A percentile compares a stretch with the other conserved stretches of the same genome.
Conservation (phyloP, 2,329 filamentous ascomycete species). For the Pseudogymnoascus sp. region DNA sequence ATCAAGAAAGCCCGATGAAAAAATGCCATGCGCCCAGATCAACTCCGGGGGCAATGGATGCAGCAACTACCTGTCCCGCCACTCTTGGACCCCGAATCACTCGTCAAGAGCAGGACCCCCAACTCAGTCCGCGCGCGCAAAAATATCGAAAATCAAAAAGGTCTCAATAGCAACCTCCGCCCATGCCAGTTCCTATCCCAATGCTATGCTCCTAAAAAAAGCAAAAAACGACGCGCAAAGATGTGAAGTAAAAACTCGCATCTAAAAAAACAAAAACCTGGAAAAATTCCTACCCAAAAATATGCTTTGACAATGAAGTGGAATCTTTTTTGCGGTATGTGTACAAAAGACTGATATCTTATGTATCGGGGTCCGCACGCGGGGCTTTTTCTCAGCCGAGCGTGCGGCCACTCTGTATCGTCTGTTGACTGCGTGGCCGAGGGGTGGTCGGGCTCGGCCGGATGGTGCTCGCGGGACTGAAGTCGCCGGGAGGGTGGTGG, state of each 20-base stretch:
- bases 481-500: constrained; percentile 23
- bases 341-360: constrained; percentile 3
- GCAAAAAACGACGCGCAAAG: background rate
- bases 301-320: background rate
- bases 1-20: background rate
- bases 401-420: constrained; percentile 28
- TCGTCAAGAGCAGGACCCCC: background rate
- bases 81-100: background rate
- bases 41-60: background rate
- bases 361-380: background rate
- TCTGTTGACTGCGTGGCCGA: constrained; percentile 26
- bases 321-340: constrained; percentile 6
- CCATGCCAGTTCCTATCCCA: background rate
- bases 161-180: background rate
- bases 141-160: background rate
- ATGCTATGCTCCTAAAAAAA: constrained; percentile 1
- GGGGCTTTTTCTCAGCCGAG: constrained; percentile 20
- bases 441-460: constrained; percentile 22
- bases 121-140: background rate
- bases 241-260: background rate
- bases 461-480: constrained; percentile 22
- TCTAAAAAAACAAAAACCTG: background rate
- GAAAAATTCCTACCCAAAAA: background rate
- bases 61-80: background rate
- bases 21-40: background rate